A percentile compares a stretch with the other conserved stretches of the same genome.
Evolutionary conservation across 129 eudicot species (phyloP).

Genomic region (Oenanthe sinensis): DNA sequence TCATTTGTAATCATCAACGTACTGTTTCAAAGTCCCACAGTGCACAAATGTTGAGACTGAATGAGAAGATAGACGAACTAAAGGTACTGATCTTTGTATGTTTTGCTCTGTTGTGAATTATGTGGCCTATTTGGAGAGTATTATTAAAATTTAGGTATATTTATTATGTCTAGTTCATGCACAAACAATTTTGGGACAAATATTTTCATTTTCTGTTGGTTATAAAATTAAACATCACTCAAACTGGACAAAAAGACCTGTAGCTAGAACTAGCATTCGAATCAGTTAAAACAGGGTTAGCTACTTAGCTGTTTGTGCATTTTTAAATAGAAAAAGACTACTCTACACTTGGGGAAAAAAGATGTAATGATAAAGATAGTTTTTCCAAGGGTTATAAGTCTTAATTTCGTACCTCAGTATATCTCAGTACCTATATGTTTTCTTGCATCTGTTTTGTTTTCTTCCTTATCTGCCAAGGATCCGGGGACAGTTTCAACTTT

Average conservation of each 20-base stretch:
- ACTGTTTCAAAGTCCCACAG: conserved; percentile 80
- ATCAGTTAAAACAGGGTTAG: background rate
- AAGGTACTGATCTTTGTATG: conserved; percentile 39
- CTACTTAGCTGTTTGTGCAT: background rate
- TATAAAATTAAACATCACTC: background rate
- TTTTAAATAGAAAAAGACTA: background rate
- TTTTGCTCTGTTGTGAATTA: background rate
- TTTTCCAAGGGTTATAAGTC: background rate
- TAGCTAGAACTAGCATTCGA: background rate
- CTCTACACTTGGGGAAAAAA: background rate
- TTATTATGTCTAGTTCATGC: too few relatives aligned
- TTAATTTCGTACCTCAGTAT: background rate
- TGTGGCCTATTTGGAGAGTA: background rate
- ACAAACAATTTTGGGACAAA: background rate
- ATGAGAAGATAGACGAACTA: conserved; percentile 71
- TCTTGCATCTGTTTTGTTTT: background rate
- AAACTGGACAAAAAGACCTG: background rate
- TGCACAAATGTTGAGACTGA: conserved; percentile 57
- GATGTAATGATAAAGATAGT: background rate
- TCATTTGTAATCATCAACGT: conserved; percentile 98
- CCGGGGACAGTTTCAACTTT: background rate
- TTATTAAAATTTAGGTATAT: background rate
- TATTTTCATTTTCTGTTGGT: background rate
- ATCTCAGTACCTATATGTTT: background rate
- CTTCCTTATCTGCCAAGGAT: background rate